Evolutionary conservation across 192 early-diverging fungal species (phyloP), one percentile per base, ranked within the genome.

Genomic region (Haplosporangium gracile): DNA sequence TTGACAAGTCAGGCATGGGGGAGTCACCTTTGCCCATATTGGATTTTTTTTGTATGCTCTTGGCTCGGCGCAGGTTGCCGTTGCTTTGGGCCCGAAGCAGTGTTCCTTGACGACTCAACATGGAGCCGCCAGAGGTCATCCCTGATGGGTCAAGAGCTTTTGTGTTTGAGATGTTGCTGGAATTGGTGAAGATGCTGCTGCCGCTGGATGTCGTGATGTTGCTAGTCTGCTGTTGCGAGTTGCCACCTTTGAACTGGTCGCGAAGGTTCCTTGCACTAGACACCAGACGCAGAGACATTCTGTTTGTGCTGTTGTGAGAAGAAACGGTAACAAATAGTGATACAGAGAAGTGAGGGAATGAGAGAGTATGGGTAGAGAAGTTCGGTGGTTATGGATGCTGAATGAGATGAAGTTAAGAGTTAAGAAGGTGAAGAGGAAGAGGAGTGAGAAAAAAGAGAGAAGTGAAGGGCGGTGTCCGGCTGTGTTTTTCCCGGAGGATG

Each of bases 201-300:
- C 79, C 79, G 40, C 84, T 86, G 36, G 84, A 81, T 60, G 72
- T 68, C 4, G 72, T 36, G 38, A 75, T 68, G 40, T 72, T 81
- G 22, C n/a, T 74, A 20, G n/a, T 47, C n/a, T 68, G 69, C 68
- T 68, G 65, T 4, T 65, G 60, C 4, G 60, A 42, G 42, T 47
- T 70, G 2, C 38, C 77, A 65, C 84, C 79, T 24, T 81, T 86
- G 76, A 86, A 86, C 70, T 86, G 84, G 39, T 86, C 84, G 16
- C 84, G 84, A 39, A 86, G 42, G 49, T 81, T 86, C 76, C 75
- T 81, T 57, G 78, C 83, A 38, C 83, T 85, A 36, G 83, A 85
- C 10, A 80, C 78, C 45, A 85, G 78, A n/a, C 83, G 78, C 71
- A 81, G 47, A 75, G 84, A 77, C 84, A 86, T 86, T 45, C 49